Evolutionary conservation across 1,284 basidiomycete genomes (phyloP).

Genomic region (Chalciporus sp.): DNA sequence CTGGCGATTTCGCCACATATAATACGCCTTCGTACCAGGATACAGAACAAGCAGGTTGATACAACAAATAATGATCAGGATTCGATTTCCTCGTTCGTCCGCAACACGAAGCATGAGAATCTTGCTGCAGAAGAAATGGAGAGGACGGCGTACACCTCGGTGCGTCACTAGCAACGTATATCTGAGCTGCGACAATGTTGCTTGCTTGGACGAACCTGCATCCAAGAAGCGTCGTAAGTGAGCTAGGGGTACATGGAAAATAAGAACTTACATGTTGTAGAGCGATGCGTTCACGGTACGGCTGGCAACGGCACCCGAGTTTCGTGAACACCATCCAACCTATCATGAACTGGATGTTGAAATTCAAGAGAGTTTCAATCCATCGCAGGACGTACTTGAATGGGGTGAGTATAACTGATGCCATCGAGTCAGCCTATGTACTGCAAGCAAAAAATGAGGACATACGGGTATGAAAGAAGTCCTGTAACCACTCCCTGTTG

Average conservation of each 20-base stretch:
- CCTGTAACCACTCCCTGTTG: slow-evolving; percentile 32
- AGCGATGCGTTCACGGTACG: slow-evolving; percentile 56
- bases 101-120: background rate
- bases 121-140: background rate
- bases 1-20: slow-evolving; percentile 52
- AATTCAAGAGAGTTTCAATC: background rate
- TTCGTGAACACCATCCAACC: slow-evolving; percentile 58
- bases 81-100: slow-evolving; percentile 54
- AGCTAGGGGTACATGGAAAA: background rate
- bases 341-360: slow-evolving; percentile 24
- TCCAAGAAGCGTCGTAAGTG: background rate
- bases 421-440: background rate
- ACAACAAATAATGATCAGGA: slow-evolving; percentile 46
- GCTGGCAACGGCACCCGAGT: slow-evolving; percentile 55
- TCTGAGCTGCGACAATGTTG: slow-evolving; percentile 45
- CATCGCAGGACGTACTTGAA: slow-evolving; percentile 27
- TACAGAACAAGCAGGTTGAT: slow-evolving; percentile 54
- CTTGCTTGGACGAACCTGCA: slow-evolving; percentile 51
- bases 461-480: slow-evolving; percentile 39
- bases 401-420: slow-evolving; percentile 35
- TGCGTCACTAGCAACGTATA: slow-evolving; percentile 50
- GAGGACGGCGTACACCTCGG: slow-evolving; percentile 41
- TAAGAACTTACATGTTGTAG: slow-evolving; percentile 50
- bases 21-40: slow-evolving; percentile 52
- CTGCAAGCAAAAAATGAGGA: background rate